Evolutionary conservation across 495 filamentous ascomycete genomes (phyloP).

Genomic region (Podospora tetraspora): DNA sequence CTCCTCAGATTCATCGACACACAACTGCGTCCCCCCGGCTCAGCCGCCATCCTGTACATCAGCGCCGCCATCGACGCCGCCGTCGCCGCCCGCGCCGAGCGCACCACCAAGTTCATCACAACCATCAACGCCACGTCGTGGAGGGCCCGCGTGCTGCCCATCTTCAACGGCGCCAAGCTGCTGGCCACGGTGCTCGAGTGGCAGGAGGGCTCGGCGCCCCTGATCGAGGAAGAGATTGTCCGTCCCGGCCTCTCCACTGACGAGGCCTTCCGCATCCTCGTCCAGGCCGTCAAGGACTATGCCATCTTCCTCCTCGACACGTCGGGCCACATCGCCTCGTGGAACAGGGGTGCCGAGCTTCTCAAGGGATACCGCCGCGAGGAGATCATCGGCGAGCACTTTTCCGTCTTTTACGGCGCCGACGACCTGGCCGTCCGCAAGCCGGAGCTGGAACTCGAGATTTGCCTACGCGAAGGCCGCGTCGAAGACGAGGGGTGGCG

Average conservation of each 20-base stretch:
- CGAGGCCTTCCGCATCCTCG: constrained; percentile 56
- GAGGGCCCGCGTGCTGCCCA: constrained; percentile 46
- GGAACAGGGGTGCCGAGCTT: constrained; percentile 56
- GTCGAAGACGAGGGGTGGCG: constrained; percentile 65
- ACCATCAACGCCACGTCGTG: constrained; percentile 24
- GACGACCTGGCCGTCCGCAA: constrained; percentile 51
- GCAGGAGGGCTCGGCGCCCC: constrained; percentile 27
- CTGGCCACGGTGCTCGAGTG: constrained; percentile 48
- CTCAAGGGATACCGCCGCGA: constrained; percentile 53
- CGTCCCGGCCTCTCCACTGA: constrained; percentile 38
- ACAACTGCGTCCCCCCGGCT: constrained; percentile 29
- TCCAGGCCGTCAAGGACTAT: constrained; percentile 62
- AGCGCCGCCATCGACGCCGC: constrained; percentile 44
- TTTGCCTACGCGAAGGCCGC: constrained; percentile 54
- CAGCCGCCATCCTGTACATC: constrained; percentile 33
- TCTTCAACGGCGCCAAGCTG: constrained; percentile 44
- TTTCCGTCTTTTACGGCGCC: constrained; percentile 56
- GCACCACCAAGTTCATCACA: constrained; percentile 25
- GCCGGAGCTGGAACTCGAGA: constrained; percentile 50
- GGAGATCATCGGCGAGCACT: constrained; percentile 60
- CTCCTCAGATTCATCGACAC: constrained; percentile 40
- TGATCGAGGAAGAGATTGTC: constrained; percentile 38
- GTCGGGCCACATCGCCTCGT: constrained; percentile 52
- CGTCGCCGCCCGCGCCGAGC: constrained; percentile 33
- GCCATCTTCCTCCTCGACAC: constrained; percentile 64